Evolutionary conservation across 192 early-diverging fungal species (phyloP).

Genomic region (Chytriomyces hyalinus): DNA sequence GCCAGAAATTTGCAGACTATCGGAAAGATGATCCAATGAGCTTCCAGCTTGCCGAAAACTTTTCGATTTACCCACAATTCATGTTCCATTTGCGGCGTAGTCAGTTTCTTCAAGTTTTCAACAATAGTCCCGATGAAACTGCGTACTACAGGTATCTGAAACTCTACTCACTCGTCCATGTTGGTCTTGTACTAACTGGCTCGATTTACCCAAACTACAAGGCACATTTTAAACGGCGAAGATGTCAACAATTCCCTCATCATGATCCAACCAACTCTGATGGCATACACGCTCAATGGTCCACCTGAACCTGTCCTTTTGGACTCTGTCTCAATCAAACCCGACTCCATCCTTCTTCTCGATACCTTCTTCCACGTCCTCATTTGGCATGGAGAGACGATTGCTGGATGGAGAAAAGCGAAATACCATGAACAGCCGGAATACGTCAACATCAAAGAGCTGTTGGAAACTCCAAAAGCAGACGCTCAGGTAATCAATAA

Average conservation of each 20-base stretch:
- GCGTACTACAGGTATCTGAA: constrained; percentile 77
- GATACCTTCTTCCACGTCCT: constrained; percentile 99
- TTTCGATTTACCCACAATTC: constrained; percentile 99
- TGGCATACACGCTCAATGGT: constrained; percentile 86
- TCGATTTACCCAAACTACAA: constrained; percentile 32
- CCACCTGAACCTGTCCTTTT: constrained; percentile 89
- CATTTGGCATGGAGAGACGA: constrained; percentile 98
- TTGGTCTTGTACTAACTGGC: constrained; percentile 22
- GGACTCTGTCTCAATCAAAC: constrained; percentile 98
- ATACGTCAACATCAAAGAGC: constrained; percentile 92
- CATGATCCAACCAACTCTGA: constrained; percentile 99
- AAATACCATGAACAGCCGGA: constrained; percentile 94
- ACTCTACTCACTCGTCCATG: neutral
- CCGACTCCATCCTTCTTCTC: constrained; percentile 87
- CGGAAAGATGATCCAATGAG: constrained; percentile 91
- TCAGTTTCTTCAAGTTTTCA: constrained; percentile 99
- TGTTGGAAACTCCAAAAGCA: constrained; percentile 87
- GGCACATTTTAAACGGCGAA: constrained; percentile 92
- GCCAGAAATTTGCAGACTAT: constrained; percentile 96
- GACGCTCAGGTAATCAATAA: constrained; percentile 69
- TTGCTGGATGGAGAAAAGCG: constrained; percentile 95
- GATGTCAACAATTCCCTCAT: constrained; percentile 96
- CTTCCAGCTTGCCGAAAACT: constrained; percentile 90
- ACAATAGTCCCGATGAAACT: constrained; percentile 98
- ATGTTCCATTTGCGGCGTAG: constrained; percentile 98